Evolutionary conservation across 1,284 basidiomycete genomes (phyloP).

Genomic region (Afroboletus lepidellus): DNA sequence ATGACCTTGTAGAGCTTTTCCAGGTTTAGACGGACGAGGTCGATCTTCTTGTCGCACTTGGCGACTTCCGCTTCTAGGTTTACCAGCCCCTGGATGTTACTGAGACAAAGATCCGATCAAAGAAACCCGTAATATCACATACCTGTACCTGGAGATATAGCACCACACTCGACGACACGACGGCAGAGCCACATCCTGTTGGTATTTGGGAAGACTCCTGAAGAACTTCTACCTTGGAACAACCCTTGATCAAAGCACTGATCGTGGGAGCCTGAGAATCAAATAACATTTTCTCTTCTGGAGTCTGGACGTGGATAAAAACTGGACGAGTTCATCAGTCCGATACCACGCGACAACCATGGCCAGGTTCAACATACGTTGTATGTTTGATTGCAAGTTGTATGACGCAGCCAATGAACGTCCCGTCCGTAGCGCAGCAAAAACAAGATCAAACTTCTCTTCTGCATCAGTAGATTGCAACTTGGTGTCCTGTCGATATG

Average conservation of each 20-base stretch:
- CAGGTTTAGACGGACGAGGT: constrained; percentile 64
- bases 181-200: constrained; percentile 82
- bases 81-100: constrained; percentile 65
- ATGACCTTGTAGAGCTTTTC: constrained; percentile 80
- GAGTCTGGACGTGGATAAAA: constrained; percentile 72
- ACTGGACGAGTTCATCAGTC: constrained; percentile 46
- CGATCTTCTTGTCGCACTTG: constrained; percentile 86
- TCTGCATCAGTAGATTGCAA: constrained; percentile 77
- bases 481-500: constrained; percentile 48
- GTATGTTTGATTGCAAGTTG: constrained; percentile 85
- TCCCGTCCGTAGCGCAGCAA: constrained; percentile 75
- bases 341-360: neutral
- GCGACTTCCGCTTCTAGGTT: constrained; percentile 82
- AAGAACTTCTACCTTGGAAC: constrained; percentile 70
- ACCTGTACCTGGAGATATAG: constrained; percentile 86
- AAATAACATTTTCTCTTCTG: constrained; percentile 66
- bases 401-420: constrained; percentile 91
- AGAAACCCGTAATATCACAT: constrained; percentile 27
- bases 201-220: constrained; percentile 67
- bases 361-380: constrained; percentile 54
- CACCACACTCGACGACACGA: constrained; percentile 74
- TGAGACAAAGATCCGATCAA: neutral
- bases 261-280: constrained; percentile 75
- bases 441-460: constrained; percentile 85
- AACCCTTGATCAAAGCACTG: constrained; percentile 85